These are phyloP conservation scores for Kingdonia uniflora DNA, from an alignment of 164 flowering plant species.

Conservation along the genomic window DNA sequence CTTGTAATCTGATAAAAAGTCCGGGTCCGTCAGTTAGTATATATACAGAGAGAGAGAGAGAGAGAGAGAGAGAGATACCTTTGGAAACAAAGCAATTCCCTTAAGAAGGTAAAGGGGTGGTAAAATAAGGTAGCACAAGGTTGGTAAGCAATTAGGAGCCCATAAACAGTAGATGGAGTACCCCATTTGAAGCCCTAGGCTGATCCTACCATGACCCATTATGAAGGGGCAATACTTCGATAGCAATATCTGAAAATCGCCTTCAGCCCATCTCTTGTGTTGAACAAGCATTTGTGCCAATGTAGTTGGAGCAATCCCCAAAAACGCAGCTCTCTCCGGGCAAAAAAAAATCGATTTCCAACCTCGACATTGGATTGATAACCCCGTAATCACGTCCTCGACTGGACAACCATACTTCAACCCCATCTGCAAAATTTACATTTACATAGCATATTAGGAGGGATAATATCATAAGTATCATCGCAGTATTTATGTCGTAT, in stretches of 20 bases:
- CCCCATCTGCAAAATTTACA: conserved; percentile 37
- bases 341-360: conserved; percentile 52
- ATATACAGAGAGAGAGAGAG: background rate
- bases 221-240: conserved; percentile 40
- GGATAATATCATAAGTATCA: too few relatives aligned
- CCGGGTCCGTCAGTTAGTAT: background rate
- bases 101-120: conserved; percentile 59
- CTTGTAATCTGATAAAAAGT: conserved; percentile 35
- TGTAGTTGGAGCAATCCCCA: conserved; percentile 47
- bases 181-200: conserved; percentile 35
- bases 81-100: conserved; percentile 50
- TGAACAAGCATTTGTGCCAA: conserved; percentile 43
- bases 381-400: conserved; percentile 61
- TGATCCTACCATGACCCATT: conserved; percentile 39
- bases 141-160: conserved; percentile 45
- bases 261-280: conserved; percentile 82
- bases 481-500: too few relatives aligned
- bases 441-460: background rate
- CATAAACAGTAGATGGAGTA: conserved; percentile 40
- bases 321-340: conserved; percentile 36
- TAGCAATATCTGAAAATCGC: conserved; percentile 50
- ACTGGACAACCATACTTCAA: conserved; percentile 54
- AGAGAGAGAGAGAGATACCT: conserved; percentile 20
- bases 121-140: conserved; percentile 35
- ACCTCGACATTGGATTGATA: conserved; percentile 49